These are phyloP conservation scores for Aspergillus coremiiformis DNA, from an alignment of 495 filamentous ascomycete genomes.

Conservation along the genomic window DNA sequence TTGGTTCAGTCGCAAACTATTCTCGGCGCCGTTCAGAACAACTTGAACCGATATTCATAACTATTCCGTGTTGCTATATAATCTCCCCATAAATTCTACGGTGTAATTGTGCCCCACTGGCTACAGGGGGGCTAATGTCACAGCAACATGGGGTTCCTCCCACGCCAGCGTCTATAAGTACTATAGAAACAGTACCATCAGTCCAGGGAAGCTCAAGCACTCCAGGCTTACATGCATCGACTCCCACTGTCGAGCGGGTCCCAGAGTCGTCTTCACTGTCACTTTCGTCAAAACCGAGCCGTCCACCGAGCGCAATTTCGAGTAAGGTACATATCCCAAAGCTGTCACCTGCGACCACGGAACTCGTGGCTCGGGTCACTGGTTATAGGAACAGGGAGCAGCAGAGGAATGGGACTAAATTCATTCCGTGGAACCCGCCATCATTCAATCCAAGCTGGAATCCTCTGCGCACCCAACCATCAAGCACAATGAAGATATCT, in stretches of 20 bases:
- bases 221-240: slow-evolving; percentile 9
- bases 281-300: slow-evolving; percentile 3
- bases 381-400: slow-evolving; percentile 13
- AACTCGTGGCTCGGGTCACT: slow-evolving; percentile 19
- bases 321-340: slow-evolving; percentile 17
- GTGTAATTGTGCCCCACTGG: neutral
- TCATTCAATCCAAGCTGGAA: neutral
- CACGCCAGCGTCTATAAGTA: slow-evolving; percentile 22
- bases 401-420: slow-evolving; percentile 11
- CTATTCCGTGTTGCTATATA: neutral
- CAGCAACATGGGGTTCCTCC: slow-evolving; percentile 21
- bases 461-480: neutral
- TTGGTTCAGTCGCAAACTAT: slow-evolving; percentile 14
- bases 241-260: neutral
- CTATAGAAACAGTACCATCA: slow-evolving; percentile 21
- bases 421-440: slow-evolving; percentile 6
- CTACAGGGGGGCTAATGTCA: slow-evolving; percentile 18
- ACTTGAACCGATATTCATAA: neutral
- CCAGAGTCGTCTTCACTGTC: slow-evolving; percentile 1
- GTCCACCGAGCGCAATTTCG: slow-evolving; percentile 7
- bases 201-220: slow-evolving; percentile 10
- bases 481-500: slow-evolving; percentile 17
- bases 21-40: neutral
- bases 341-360: slow-evolving; percentile 21
- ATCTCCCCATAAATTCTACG: neutral